A percentile compares a stretch with the other conserved stretches of the same genome.
phyloP scores from a whole-genome alignment of 495 filamentous ascomycete genomes.

The Hyaloscypha hepaticicola region DNA sequence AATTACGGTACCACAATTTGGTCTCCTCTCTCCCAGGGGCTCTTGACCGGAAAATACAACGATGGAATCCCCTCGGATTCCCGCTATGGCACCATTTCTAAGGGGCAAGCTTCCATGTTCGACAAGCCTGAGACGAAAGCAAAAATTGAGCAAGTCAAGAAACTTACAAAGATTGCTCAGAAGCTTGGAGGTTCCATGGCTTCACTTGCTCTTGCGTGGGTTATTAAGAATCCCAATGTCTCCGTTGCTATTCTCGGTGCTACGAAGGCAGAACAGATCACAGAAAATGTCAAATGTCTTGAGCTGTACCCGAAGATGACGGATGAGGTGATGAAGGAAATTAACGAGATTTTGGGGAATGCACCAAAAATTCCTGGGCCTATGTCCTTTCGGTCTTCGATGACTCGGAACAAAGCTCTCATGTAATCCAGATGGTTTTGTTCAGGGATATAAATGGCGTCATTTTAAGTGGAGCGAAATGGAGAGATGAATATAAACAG shows the following conservation, averaged over 20 bases:
- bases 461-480: too few relatives aligned
- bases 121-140: slow-evolving; percentile 30
- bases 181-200: slow-evolving; percentile 59
- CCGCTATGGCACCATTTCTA: slow-evolving; percentile 40
- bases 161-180: slow-evolving; percentile 60
- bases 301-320: slow-evolving; percentile 52
- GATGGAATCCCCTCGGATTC: slow-evolving; percentile 59
- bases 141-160: slow-evolving; percentile 47
- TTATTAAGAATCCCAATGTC: slow-evolving; percentile 72
- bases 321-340: slow-evolving; percentile 67
- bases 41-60: slow-evolving; percentile 84
- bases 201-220: slow-evolving; percentile 69
- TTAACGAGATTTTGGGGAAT: slow-evolving; percentile 48
- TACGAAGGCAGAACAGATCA: slow-evolving; percentile 67
- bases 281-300: slow-evolving; percentile 66
- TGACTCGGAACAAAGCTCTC: slow-evolving; percentile 30
- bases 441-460: too few relatives aligned
- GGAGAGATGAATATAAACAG: not conserved
- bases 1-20: slow-evolving; percentile 69
- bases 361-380: slow-evolving; percentile 12
- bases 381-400: not conserved
- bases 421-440: slow-evolving; percentile 8
- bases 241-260: slow-evolving; percentile 74
- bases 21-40: slow-evolving; percentile 66
- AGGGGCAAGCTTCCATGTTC: slow-evolving; percentile 11